phyloP scores from a whole-genome alignment of 1,284 basidiomycete genomes.

The Malassezia psittaci region DNA sequence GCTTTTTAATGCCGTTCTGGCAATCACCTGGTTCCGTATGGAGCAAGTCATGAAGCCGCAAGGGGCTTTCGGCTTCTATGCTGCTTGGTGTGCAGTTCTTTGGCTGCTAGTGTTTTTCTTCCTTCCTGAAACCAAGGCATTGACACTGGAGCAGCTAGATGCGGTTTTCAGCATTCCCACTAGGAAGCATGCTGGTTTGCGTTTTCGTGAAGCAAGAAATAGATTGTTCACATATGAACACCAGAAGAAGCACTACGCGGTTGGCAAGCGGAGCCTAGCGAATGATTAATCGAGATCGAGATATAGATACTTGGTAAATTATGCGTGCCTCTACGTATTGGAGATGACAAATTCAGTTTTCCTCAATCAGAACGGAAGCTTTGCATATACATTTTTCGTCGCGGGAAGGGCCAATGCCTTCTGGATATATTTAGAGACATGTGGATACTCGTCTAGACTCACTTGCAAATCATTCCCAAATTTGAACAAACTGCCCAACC shows the following conservation, averaged over 20 bases:
- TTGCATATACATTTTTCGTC: not conserved
- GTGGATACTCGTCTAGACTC: not conserved
- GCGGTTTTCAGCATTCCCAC: slow-evolving; percentile 52
- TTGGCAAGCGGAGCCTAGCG: too few species aligned
- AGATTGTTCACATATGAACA: too few species aligned
- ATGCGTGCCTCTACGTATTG: too few species aligned
- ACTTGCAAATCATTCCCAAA: not conserved
- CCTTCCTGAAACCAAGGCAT: slow-evolving; percentile 69
- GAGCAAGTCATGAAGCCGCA: slow-evolving; percentile 21
- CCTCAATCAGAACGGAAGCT: not conserved
- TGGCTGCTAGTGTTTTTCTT: slow-evolving; percentile 49
- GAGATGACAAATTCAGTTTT: too few species aligned
- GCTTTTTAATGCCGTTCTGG: slow-evolving; percentile 29
- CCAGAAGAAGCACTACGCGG: too few species aligned
- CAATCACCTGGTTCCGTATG: slow-evolving; percentile 35
- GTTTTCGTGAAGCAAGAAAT: too few species aligned
- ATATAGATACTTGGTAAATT: too few species aligned
- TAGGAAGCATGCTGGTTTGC: too few species aligned
- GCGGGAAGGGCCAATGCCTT: not conserved
- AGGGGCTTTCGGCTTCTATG: slow-evolving; percentile 33
- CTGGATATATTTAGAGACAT: not conserved
- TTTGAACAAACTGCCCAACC: not conserved
- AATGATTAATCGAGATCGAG: too few species aligned
- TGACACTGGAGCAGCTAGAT: slow-evolving; percentile 65
- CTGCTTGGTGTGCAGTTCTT: slow-evolving; percentile 28